Evolutionary conservation across 2,329 filamentous ascomycete species (phyloP).

Genomic region (Chrysosphaeria jannelii): DNA sequence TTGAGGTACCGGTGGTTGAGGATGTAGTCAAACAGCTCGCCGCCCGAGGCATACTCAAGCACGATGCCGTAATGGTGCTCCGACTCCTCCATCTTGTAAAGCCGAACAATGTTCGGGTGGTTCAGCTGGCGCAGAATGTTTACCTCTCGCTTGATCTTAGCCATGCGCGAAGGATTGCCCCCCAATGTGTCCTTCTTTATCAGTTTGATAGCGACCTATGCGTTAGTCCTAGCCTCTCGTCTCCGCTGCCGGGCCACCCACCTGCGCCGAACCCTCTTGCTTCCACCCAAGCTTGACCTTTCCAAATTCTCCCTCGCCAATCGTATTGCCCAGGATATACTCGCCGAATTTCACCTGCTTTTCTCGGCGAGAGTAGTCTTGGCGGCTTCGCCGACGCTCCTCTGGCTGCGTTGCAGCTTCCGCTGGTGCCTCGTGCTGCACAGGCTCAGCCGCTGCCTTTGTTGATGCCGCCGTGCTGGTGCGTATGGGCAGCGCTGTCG

Average conservation of each 20-base stretch:
- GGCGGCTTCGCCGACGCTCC: slow-evolving; percentile 25
- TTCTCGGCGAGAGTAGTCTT: slow-evolving; percentile 26
- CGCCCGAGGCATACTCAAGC: slow-evolving; percentile 88
- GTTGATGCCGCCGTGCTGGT: not conserved
- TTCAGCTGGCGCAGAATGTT: slow-evolving; percentile 61
- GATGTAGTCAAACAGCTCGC: slow-evolving; percentile 95
- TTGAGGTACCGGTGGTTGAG: slow-evolving; percentile 90
- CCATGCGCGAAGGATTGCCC: slow-evolving; percentile 60
- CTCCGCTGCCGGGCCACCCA: slow-evolving; percentile 10
- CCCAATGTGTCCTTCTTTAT: slow-evolving; percentile 80
- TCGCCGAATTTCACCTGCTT: slow-evolving; percentile 83
- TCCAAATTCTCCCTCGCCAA: slow-evolving; percentile 93
- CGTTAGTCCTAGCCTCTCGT: not conserved
- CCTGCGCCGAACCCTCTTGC: slow-evolving; percentile 66
- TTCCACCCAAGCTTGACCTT: slow-evolving; percentile 99
- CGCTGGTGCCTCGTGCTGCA: too few species aligned
- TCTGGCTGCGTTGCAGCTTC: too few species aligned
- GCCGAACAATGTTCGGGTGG: slow-evolving; percentile 84
- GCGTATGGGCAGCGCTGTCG: slow-evolving; percentile 8
- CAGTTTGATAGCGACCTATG: slow-evolving; percentile 84
- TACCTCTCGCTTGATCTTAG: slow-evolving; percentile 95
- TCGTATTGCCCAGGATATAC: slow-evolving; percentile 81
- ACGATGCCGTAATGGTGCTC: slow-evolving; percentile 95
- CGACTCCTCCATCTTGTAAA: slow-evolving; percentile 97
- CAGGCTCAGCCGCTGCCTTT: not conserved